A percentile compares a stretch with the other conserved stretches of the same genome.
These are phyloP conservation scores for Aquilaria agallochum DNA, from an alignment of 441 rosid species.

Conservation along the genomic window DNA sequence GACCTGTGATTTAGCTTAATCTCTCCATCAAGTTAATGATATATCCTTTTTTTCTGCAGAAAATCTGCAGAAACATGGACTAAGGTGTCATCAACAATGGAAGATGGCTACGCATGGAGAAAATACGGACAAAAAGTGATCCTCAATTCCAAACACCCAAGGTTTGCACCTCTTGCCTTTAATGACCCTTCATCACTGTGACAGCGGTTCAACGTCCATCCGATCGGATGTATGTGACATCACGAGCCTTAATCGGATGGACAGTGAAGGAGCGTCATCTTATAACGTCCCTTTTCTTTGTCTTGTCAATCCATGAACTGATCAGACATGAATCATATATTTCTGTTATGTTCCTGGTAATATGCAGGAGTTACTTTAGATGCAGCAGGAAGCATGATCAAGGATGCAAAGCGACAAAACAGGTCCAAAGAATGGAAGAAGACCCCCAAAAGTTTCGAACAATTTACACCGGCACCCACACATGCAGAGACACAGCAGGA, in stretches of 20 bases:
- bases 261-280: no score
- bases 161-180: constrained; percentile 28
- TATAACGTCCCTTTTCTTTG: not conserved
- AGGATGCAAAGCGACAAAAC: constrained; percentile 72
- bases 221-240: no score
- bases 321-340: no score
- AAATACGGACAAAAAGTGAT: constrained; percentile 86
- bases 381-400: constrained; percentile 65
- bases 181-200: no score
- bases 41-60: constrained; percentile 27
- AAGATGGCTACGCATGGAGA: constrained; percentile 78
- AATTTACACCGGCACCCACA: constrained; percentile 58
- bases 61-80: constrained; percentile 37
- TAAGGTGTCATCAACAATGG: constrained; percentile 22
- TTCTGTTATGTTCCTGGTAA: no score
- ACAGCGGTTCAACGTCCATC: no score
- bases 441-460: constrained; percentile 42
- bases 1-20: not conserved
- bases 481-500: constrained; percentile 32
- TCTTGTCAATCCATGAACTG: no score
- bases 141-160: constrained; percentile 61
- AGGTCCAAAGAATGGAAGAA: constrained; percentile 63
- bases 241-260: no score
- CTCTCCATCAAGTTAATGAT: no score
- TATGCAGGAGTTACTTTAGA: constrained; percentile 72